Conservation (phyloP, 2,329 filamentous ascomycete genomes). For the Fusarium longipes region DNA sequence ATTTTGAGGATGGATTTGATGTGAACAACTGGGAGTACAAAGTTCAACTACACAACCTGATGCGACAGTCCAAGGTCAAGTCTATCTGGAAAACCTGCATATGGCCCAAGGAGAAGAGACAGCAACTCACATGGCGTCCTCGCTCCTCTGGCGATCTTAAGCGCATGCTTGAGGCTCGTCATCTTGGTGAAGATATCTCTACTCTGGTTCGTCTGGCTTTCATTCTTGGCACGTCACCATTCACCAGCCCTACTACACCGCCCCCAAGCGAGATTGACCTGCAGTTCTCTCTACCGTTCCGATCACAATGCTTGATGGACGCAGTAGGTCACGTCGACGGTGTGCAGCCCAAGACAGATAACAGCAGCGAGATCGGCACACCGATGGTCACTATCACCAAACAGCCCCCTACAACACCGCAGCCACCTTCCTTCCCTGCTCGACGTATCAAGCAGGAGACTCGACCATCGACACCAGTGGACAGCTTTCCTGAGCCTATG, state of each 20-base stretch:
- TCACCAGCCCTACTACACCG: conserved; percentile 51
- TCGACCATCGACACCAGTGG: conserved; percentile 51
- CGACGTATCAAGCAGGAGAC: conserved; percentile 53
- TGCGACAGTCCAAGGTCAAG: conserved; percentile 58
- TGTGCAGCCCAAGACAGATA: conserved; percentile 45
- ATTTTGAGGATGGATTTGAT: conserved; percentile 58
- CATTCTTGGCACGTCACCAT: conserved; percentile 57
- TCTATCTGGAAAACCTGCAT: conserved; percentile 59
- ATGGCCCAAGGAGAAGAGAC: conserved; percentile 58
- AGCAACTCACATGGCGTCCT: conserved; percentile 55
- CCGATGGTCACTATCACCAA: conserved; percentile 45
- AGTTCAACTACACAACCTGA: conserved; percentile 57
- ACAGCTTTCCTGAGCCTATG: conserved; percentile 46
- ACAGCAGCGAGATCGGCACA: conserved; percentile 37
- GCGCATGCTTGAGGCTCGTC: conserved; percentile 58
- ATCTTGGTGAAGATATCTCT: conserved; percentile 55
- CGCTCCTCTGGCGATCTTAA: conserved; percentile 57
- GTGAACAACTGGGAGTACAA: conserved; percentile 59
- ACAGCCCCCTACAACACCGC: conserved; percentile 47
- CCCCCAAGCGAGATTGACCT: conserved; percentile 54
- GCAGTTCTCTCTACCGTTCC: conserved; percentile 54
- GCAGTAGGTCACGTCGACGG: conserved; percentile 47
- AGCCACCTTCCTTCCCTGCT: conserved; percentile 46
- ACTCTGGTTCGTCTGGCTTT: conserved; percentile 58
- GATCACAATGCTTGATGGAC: conserved; percentile 52